phyloP scores from a whole-genome alignment of 208 protist species.

The Leishmania arabica region DNA sequence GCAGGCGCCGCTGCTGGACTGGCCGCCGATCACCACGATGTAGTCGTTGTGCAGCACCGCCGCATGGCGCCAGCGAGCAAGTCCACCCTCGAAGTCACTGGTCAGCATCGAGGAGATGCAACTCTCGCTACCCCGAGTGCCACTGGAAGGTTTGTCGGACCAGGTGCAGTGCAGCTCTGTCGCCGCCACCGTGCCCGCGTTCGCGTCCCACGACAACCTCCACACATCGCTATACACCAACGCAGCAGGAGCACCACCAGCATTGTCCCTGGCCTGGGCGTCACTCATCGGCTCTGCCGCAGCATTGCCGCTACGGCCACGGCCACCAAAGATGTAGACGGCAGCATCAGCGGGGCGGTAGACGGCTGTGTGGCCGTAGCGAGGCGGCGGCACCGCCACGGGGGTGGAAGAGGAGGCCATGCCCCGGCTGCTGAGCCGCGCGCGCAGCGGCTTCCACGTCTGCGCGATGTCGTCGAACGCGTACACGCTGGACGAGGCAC shows the following conservation, averaged over 20 bases:
- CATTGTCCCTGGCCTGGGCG: not conserved
- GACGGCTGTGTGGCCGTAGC: constrained; percentile 66
- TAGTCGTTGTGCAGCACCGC: constrained; percentile 59
- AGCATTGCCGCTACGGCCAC: constrained; percentile 15
- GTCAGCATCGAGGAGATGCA: not conserved
- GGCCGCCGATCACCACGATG: constrained; percentile 63
- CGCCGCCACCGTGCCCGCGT: constrained; percentile 4
- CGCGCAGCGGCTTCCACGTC: constrained; percentile 22
- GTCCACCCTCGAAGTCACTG: not conserved
- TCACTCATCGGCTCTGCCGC: not conserved
- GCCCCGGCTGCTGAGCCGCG: not conserved
- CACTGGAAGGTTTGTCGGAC: constrained; percentile 10
- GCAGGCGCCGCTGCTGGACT: constrained; percentile 23
- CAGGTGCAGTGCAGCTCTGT: constrained; percentile 26
- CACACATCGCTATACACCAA: constrained; percentile 41
- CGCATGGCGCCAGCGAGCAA: constrained; percentile 63
- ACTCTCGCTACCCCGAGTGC: not conserved
- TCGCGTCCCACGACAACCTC: constrained; percentile 23
- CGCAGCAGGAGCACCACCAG: not conserved
- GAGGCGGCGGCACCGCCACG: constrained; percentile 10
- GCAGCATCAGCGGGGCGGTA: constrained; percentile 37
- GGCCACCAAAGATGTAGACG: constrained; percentile 79
- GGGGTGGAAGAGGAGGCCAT: not conserved
- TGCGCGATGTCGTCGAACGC: constrained; percentile 18
- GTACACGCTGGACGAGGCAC: constrained; percentile 17